Conservation (phyloP, 441 rosid genomes). For the Sinapis alba region DNA sequence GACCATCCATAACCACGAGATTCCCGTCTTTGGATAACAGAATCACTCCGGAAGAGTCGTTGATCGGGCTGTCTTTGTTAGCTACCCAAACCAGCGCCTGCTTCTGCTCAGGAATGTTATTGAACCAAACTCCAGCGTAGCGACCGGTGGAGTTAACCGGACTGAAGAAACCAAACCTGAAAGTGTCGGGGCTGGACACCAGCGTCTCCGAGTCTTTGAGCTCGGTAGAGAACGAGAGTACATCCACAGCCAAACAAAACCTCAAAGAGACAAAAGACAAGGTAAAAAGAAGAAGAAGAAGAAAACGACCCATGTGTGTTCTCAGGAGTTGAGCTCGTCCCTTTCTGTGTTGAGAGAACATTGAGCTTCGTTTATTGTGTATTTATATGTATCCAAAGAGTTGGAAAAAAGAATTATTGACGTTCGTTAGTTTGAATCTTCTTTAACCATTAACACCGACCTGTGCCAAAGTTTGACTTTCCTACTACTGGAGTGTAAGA, state of each 20-base stretch:
- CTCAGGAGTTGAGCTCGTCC: not conserved
- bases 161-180: slow-evolving; percentile 53
- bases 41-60: slow-evolving; percentile 47
- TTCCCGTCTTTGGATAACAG: slow-evolving; percentile 46
- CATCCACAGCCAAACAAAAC: slow-evolving; percentile 32
- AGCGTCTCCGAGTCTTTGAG: slow-evolving; percentile 40
- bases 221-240: slow-evolving; percentile 21
- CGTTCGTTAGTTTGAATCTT: not conserved
- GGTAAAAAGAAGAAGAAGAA: not conserved
- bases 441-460: not conserved
- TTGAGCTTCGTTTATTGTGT: not conserved
- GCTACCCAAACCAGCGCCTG: slow-evolving; percentile 50
- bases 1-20: slow-evolving; percentile 47
- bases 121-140: slow-evolving; percentile 53
- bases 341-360: not conserved
- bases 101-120: not conserved
- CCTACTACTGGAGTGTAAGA: slow-evolving; percentile 6
- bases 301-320: slow-evolving; percentile 11
- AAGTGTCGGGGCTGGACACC: slow-evolving; percentile 11
- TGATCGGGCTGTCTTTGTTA: slow-evolving; percentile 47
- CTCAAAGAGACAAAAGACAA: slow-evolving; percentile 5
- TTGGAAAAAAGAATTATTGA: slow-evolving; percentile 2
- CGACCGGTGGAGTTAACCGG: slow-evolving; percentile 42
- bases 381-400: slow-evolving; percentile 4
- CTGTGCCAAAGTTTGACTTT: not conserved